A percentile compares a stretch with the other conserved stretches of the same genome.
phyloP scores from a whole-genome alignment of 2,329 filamentous ascomycete species.

The Cordyceps tenuipes region DNA sequence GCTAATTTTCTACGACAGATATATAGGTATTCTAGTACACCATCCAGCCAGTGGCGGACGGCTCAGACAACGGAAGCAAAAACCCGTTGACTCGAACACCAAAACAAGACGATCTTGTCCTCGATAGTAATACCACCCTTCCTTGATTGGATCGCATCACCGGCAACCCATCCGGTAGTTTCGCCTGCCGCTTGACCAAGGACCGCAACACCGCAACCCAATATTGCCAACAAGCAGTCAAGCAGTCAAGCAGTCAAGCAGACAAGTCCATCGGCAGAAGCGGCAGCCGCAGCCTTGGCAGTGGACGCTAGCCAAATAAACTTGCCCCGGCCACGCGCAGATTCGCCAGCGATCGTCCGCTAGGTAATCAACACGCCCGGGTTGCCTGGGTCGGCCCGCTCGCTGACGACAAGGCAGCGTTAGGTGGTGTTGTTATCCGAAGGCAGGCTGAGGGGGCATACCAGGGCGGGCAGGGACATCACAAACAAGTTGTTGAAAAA shows the following conservation, averaged over 20 bases:
- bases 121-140: too few species aligned
- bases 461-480: neutral
- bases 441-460: neutral
- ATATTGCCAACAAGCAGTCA: neutral
- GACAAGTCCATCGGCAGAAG: neutral
- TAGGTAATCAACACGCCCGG: neutral
- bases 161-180: too few species aligned
- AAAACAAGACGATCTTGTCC: too few species aligned
- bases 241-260: neutral
- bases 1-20: too few species aligned
- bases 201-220: neutral
- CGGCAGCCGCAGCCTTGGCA: neutral
- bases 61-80: too few species aligned
- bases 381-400: neutral
- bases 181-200: too few species aligned
- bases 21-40: too few species aligned
- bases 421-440: neutral
- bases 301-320: neutral
- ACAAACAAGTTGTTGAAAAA: neutral
- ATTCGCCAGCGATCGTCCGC: conserved; percentile 3
- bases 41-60: too few species aligned
- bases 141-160: too few species aligned
- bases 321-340: neutral
- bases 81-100: too few species aligned
- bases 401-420: neutral